Conservation (phyloP, 805 yeast genomes). For the Metschnikowia sp. region DNA sequence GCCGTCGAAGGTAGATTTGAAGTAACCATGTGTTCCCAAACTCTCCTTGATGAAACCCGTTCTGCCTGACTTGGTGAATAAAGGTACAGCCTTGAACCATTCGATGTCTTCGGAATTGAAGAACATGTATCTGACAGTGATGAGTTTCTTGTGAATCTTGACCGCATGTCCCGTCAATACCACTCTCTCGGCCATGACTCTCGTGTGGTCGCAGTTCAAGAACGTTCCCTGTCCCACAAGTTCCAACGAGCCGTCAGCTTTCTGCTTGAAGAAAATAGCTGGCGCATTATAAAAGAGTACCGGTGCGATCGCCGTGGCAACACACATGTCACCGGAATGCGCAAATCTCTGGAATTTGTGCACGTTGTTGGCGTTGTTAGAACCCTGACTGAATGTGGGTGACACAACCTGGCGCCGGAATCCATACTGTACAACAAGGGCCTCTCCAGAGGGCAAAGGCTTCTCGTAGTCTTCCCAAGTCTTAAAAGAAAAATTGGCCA, state of each 20-base stretch:
- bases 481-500: constrained; percentile 75
- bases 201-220: constrained; percentile 77
- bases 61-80: constrained; percentile 90
- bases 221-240: constrained; percentile 89
- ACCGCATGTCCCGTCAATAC: constrained; percentile 92
- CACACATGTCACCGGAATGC: constrained; percentile 63
- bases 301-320: constrained; percentile 89
- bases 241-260: constrained; percentile 48
- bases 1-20: constrained; percentile 92
- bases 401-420: constrained; percentile 79
- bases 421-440: constrained; percentile 86
- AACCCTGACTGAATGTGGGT: constrained; percentile 79
- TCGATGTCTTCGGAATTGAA: constrained; percentile 85
- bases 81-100: constrained; percentile 86
- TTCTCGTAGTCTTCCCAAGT: constrained; percentile 88
- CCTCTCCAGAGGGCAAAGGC: constrained; percentile 81
- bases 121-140: constrained; percentile 96
- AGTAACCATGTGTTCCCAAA: constrained; percentile 97
- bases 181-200: constrained; percentile 84
- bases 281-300: constrained; percentile 82
- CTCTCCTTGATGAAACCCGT: constrained; percentile 92
- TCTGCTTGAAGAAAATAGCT: constrained; percentile 66
- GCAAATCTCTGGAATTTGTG: constrained; percentile 81
- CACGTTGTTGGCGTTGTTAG: constrained; percentile 77
- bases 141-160: constrained; percentile 88